A percentile compares a stretch with the other conserved stretches of the same genome.
These are phyloP conservation scores for Eucalyptus polybractea DNA, from an alignment of 345 rosid genomes.

Conservation along the genomic window DNA sequence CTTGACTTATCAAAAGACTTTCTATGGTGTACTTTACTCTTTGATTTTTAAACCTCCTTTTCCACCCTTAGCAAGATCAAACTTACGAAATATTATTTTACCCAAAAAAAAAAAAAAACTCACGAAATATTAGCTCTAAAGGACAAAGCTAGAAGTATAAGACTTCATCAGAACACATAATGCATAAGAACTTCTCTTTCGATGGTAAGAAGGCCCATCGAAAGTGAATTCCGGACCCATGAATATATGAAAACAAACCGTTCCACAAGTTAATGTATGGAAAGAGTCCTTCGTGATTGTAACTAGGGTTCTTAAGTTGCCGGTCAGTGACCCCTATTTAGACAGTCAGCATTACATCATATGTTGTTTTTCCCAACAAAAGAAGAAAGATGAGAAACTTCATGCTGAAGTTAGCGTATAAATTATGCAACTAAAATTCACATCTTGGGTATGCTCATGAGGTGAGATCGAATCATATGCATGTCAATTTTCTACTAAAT, in stretches of 20 bases:
- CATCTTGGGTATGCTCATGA: background rate
- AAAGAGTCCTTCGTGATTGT: background rate
- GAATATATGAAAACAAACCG: background rate
- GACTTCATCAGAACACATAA: background rate
- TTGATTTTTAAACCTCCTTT: background rate
- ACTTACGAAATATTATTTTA: background rate
- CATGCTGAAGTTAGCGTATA: background rate
- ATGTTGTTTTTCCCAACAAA: background rate
- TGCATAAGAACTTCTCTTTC: background rate
- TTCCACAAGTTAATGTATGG: background rate
- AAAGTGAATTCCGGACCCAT: background rate
- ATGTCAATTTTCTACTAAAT: background rate
- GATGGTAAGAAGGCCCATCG: background rate
- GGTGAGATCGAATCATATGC: background rate
- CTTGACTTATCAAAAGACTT: background rate
- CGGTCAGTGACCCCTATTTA: background rate
- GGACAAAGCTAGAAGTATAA: background rate
- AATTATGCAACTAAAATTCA: background rate
- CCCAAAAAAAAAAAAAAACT: background rate
- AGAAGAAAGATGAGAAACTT: background rate
- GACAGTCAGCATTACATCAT: background rate
- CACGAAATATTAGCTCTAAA: background rate
- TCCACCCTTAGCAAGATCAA: background rate
- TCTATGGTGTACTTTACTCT: background rate
- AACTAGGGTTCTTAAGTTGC: background rate